Evolutionary conservation across 495 filamentous ascomycete species (phyloP).

Genomic region (Aspergillus conjunctus): DNA sequence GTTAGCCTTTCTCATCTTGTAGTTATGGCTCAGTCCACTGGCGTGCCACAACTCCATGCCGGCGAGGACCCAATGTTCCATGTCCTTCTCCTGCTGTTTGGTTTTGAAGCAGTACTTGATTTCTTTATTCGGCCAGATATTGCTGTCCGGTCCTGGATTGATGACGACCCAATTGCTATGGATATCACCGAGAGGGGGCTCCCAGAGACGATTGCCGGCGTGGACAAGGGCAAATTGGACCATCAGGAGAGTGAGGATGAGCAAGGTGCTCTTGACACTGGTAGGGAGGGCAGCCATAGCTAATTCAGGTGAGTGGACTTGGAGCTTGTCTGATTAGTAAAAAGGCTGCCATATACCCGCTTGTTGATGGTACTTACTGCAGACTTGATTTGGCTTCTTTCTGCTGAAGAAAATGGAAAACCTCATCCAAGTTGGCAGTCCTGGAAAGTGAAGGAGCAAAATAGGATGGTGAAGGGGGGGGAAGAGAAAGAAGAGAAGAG

Average conservation of each 20-base stretch:
- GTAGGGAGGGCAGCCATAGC: too few species aligned
- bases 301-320: too few species aligned
- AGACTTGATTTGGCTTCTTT: too few species aligned
- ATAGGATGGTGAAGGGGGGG: background rate
- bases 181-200: background rate
- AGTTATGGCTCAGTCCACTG: background rate
- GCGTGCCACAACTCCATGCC: slow-evolving; percentile 13
- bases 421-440: too few species aligned
- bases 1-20: background rate
- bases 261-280: too few species aligned
- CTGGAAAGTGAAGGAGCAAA: background rate
- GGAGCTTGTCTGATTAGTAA: too few species aligned
- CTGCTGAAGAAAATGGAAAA: too few species aligned
- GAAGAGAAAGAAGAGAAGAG: background rate
- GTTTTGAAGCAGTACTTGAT: slow-evolving; percentile 7
- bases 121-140: background rate
- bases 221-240: background rate
- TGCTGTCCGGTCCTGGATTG: background rate
- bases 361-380: too few species aligned
- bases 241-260: too few species aligned
- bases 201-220: slow-evolving; percentile 10
- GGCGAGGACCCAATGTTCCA: background rate
- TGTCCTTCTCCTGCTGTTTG: background rate
- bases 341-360: too few species aligned
- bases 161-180: background rate